These are phyloP conservation scores for Citrus reticulata DNA, from an alignment of 345 rosid genomes.

Conservation along the genomic window DNA sequence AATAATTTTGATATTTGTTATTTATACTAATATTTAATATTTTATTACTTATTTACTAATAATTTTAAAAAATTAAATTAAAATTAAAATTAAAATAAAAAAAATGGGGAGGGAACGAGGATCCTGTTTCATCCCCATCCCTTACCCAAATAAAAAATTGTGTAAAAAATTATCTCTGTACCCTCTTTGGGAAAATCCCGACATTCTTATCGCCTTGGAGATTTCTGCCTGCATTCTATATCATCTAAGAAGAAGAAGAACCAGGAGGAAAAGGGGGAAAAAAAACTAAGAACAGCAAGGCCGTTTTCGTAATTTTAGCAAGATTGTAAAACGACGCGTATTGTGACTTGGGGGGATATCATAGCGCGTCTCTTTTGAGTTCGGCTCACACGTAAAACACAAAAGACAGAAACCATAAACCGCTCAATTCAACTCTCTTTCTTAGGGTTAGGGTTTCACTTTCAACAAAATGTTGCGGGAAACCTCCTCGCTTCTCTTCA, in stretches of 20 bases:
- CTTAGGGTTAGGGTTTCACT: conserved; percentile 49
- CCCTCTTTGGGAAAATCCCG: too few relatives aligned
- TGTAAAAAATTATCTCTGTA: too few relatives aligned
- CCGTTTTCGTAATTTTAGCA: background rate
- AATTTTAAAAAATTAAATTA: too few relatives aligned
- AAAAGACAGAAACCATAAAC: background rate
- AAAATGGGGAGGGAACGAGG: accelerated
- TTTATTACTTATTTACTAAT: too few relatives aligned
- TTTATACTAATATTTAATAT: too few relatives aligned
- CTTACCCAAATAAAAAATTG: too few relatives aligned
- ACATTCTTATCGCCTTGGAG: too few relatives aligned
- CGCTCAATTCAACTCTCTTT: conserved; percentile 10
- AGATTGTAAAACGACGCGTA: background rate
- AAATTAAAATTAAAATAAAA: accelerated
- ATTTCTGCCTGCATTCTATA: too few relatives aligned
- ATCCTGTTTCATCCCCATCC: too few relatives aligned
- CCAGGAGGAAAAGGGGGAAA: accelerated
- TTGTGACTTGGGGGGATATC: conserved; percentile 3
- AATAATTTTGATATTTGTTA: too few relatives aligned
- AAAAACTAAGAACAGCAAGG: background rate
- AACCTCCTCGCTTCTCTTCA: conserved; percentile 1
- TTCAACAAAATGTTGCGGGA: conserved; percentile 13
- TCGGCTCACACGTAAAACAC: background rate
- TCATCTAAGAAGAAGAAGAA: background rate
- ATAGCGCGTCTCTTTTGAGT: conserved; percentile 10